These are phyloP conservation scores for Syzygium grande DNA, from an alignment of 345 rosid genomes.

Conservation along the genomic window DNA sequence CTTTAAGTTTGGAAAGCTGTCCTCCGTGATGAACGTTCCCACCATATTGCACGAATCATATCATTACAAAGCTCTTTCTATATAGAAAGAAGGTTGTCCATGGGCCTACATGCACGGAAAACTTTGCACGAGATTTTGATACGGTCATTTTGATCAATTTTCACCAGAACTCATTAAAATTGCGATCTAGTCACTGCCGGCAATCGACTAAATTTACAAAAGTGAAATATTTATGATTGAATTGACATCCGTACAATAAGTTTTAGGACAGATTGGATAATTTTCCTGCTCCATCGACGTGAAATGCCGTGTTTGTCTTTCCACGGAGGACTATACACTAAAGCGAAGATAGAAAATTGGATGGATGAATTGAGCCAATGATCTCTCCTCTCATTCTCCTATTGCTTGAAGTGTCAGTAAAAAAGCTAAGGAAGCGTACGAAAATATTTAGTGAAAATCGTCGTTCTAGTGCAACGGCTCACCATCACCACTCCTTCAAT, in stretches of 20 bases:
- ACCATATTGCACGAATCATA: background rate
- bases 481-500: background rate
- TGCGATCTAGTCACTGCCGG: too few species aligned
- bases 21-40: background rate
- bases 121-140: background rate
- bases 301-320: background rate
- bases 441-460: background rate
- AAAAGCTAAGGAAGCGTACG: background rate
- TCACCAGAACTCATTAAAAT: rapidly evolving
- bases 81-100: background rate
- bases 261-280: background rate
- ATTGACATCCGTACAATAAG: background rate
- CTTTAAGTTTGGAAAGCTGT: background rate
- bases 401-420: background rate
- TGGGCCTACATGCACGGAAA: background rate
- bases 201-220: rapidly evolving
- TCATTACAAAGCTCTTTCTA: background rate
- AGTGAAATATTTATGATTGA: background rate
- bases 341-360: background rate
- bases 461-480: background rate
- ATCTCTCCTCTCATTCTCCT: background rate
- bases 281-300: background rate
- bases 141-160: rapidly evolving
- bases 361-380: background rate
- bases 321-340: background rate